Base-by-base conservation (phyloP, 2,329 filamentous ascomycete genomes). In the Diaporthe ampelina region DNA sequence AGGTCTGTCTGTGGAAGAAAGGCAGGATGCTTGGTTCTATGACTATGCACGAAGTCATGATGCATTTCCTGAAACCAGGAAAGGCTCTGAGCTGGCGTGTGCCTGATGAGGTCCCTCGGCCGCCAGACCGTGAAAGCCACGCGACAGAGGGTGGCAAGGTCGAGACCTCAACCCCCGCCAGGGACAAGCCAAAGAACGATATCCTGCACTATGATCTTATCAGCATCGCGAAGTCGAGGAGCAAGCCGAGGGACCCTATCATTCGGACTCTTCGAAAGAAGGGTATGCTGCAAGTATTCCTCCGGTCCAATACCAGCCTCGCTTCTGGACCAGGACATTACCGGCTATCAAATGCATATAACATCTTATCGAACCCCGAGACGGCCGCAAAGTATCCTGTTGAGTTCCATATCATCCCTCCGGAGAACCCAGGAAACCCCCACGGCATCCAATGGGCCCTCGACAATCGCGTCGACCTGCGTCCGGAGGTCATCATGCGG, bases 311-410 rank as follows among this genome's bases (percentile, higher is more conserved):
- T n/a, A 8, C 8, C 45, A 2, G 10, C 8, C 8, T 50, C 45
- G 8, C 45, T 17, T 3, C 7, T 1, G 4, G 1, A 32, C 4
- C 3, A 29, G 3, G 15, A 21, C 54, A 10, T 4, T 4, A 3
- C 0, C 6, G 3, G 3, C 54, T 57, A 1, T 8, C 26, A 10
- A 4, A 10, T 19, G 26, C 26, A 1, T 57, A 57, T 29, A 15
- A 21, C 0, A 9, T 57, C 7, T 17, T 57, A 17, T 7, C 6
- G 10, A 9, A 9, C 8, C 54, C 54, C 8, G 3, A 4, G 15
- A 1, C 10, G 17, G 54, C 24, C 17, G 29, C 54, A 7, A 26
- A 17, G 2, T 29, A 57, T 19, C 54, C 26, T 4, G 26, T 57
- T 7, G 9, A 57, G 26, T 10, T 57, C 26, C 54, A 32, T 4